phyloP scores from a whole-genome alignment of 1,284 basidiomycete species.

The Boletus mariae region DNA sequence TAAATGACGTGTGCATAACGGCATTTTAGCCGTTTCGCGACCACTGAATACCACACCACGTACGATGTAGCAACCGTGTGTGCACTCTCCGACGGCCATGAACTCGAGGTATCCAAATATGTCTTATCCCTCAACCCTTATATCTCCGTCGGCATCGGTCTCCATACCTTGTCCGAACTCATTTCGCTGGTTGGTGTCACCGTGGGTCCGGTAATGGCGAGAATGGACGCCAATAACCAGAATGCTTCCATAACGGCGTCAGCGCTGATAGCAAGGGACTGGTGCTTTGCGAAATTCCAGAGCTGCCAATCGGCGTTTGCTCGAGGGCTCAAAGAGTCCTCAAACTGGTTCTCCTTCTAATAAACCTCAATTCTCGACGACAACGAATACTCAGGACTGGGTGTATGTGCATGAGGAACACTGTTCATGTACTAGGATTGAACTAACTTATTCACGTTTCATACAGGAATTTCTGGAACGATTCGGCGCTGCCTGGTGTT shows the following conservation, averaged over 20 bases:
- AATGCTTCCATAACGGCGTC: no score
- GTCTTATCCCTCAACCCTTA: slow-evolving; percentile 5
- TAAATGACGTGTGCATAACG: slow-evolving; percentile 4
- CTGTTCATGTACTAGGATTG: no score
- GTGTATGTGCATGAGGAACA: no score
- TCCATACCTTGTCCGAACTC: background rate
- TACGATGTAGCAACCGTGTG: slow-evolving; percentile 7
- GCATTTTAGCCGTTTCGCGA: slow-evolving; percentile 2
- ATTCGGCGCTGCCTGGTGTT: background rate
- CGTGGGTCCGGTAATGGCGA: slow-evolving; percentile 3
- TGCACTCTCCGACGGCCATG: slow-evolving; percentile 6
- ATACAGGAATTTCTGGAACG: slow-evolving; percentile 6
- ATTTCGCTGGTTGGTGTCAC: slow-evolving; percentile 7
- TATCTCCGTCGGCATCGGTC: slow-evolving; percentile 16
- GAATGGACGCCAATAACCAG: background rate
- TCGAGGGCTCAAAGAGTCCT: no score
- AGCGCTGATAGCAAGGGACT: background rate
- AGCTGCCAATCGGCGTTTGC: no score
- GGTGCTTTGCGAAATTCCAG: background rate
- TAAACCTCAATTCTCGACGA: no score
- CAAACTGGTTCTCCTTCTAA: no score
- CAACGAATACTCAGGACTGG: no score
- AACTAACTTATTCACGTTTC: background rate
- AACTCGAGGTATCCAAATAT: slow-evolving; percentile 4
- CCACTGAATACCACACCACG: slow-evolving; percentile 8